Conservation (phyloP, 2,329 filamentous ascomycete species). For the Colletotrichum cereale region DNA sequence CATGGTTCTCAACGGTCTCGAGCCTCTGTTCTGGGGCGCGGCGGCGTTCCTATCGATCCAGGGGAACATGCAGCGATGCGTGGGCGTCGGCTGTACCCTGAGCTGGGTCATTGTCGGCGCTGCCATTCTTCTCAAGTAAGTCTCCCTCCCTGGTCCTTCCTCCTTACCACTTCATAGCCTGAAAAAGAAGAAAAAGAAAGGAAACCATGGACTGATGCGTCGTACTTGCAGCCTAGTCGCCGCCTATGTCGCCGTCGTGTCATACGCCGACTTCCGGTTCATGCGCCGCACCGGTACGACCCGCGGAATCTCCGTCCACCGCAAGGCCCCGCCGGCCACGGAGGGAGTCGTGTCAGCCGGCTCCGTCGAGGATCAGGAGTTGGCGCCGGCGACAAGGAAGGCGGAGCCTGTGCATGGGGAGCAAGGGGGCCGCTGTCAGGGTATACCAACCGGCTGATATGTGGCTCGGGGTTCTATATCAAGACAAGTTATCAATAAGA, state of each 20-base stretch:
- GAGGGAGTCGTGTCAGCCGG: background rate
- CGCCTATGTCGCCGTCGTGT: background rate
- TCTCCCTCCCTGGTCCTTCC: background rate
- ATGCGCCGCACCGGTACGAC: conserved; percentile 3
- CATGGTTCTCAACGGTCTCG: conserved; percentile 44
- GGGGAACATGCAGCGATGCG: conserved; percentile 16
- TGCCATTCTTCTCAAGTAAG: conserved; percentile 7
- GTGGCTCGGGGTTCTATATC: background rate
- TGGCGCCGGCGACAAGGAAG: background rate
- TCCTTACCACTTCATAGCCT: no score
- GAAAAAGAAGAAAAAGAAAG: no score
- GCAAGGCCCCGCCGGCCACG: background rate
- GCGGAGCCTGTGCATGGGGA: background rate
- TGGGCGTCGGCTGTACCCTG: conserved; percentile 16
- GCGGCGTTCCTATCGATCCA: conserved; percentile 42
- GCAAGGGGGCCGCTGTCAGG: background rate
- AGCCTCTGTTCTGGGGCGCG: conserved; percentile 46
- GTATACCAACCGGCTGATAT: background rate
- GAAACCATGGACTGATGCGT: background rate
- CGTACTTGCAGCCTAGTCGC: conserved; percentile 1
- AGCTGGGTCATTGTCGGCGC: conserved; percentile 22
- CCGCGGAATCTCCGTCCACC: conserved; percentile 4
- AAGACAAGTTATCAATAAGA: background rate
- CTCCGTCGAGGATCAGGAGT: background rate
- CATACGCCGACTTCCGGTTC: conserved; percentile 13